These are phyloP conservation scores for Phyllosticta capitalensis DNA, from an alignment of 2,329 filamentous ascomycete genomes.

Conservation along the genomic window DNA sequence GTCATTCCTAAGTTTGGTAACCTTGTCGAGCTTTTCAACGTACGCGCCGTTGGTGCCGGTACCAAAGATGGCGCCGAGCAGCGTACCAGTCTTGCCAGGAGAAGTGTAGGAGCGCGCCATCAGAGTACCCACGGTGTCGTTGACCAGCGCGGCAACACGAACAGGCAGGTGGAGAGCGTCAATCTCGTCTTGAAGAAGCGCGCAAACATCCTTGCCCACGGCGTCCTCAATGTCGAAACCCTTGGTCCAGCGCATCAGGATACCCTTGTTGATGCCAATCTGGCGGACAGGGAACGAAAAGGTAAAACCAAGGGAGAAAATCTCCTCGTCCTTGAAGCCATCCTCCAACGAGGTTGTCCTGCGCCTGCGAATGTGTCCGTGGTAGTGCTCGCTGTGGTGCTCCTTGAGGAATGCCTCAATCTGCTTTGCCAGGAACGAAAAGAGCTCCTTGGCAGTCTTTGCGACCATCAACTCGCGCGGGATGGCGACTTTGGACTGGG, in stretches of 20 bases:
- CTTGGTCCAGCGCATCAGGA: conserved; percentile 95
- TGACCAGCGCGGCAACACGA: conserved; percentile 89
- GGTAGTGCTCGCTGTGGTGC: conserved; percentile 83
- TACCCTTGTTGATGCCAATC: conserved; percentile 88
- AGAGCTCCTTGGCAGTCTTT: conserved; percentile 76
- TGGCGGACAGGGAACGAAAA: conserved; percentile 97
- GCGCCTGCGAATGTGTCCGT: conserved; percentile 56
- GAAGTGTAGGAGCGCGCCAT: conserved; percentile 97
- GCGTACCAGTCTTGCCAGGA: conserved; percentile 72
- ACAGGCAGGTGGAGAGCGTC: conserved; percentile 80
- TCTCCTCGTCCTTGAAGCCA: conserved; percentile 59
- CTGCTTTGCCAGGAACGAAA: conserved; percentile 85
- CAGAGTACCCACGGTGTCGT: conserved; percentile 93
- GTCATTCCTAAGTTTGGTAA: conserved; percentile 59
- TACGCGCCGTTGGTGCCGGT: conserved; percentile 97
- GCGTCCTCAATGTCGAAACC: conserved; percentile 96
- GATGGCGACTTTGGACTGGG: conserved; percentile 85
- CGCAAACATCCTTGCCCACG: conserved; percentile 88
- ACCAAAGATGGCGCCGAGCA: conserved; percentile 94
- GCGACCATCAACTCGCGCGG: conserved; percentile 85
- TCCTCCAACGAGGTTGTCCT: conserved; percentile 49
- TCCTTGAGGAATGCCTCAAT: conserved; percentile 79
- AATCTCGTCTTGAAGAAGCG: conserved; percentile 78
- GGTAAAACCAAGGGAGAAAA: conserved; percentile 95
- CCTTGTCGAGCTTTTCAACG: conserved; percentile 78